phyloP scores from a whole-genome alignment of 345 rosid species.

The Eucalyptus regnans region DNA sequence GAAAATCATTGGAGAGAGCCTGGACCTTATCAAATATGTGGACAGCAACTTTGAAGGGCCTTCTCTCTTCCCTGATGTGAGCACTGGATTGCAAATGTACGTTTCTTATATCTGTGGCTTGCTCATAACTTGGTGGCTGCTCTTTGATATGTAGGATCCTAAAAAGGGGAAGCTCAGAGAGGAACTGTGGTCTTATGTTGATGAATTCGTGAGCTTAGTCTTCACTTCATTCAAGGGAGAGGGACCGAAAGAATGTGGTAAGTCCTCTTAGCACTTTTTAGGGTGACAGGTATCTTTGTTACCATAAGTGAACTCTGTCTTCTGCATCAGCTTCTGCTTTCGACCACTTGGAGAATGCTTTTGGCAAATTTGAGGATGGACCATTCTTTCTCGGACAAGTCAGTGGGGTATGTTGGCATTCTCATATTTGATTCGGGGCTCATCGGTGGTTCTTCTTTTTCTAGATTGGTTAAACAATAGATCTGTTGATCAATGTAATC shows the following conservation, averaged over 20 bases:
- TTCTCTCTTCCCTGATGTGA: constrained; percentile 57
- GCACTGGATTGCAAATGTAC: neutral
- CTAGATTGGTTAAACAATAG: neutral
- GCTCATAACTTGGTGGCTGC: neutral
- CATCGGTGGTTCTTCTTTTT: neutral
- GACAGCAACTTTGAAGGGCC: constrained; percentile 87
- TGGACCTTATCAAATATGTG: constrained; percentile 64
- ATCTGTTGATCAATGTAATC: neutral
- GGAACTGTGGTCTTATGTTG: constrained; percentile 51
- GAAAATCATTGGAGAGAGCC: constrained; percentile 78
- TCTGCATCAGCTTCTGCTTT: constrained; percentile 50
- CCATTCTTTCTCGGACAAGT: constrained; percentile 84
- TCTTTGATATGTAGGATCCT: constrained; percentile 41
- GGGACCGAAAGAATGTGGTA: constrained; percentile 40
- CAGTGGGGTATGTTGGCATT: constrained; percentile 39
- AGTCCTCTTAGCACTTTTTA: neutral
- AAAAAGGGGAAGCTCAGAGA: constrained; percentile 43
- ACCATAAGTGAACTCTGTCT: neutral
- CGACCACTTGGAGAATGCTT: constrained; percentile 62
- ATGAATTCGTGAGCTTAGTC: constrained; percentile 27
- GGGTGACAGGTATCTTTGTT: neutral
- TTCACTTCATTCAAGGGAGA: constrained; percentile 57
- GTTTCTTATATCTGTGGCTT: neutral
- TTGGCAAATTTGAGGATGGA: constrained; percentile 60
- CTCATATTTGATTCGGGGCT: neutral